These are phyloP conservation scores for Cercospora citrullina DNA, from an alignment of 2,329 filamentous ascomycete genomes.

Conservation along the genomic window DNA sequence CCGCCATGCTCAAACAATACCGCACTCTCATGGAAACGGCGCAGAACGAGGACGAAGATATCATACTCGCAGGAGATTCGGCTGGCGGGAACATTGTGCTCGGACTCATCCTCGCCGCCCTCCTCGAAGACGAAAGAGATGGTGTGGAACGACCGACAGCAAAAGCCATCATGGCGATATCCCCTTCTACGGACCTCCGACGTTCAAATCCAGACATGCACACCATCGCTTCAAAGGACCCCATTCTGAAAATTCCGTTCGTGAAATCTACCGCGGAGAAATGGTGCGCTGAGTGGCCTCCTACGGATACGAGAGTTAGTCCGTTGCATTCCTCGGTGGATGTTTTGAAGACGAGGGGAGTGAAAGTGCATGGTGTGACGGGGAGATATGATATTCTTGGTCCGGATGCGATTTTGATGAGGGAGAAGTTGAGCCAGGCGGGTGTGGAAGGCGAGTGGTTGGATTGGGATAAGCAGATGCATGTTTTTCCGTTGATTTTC, in stretches of 20 bases:
- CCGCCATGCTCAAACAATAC: conserved; percentile 51
- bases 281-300: conserved; percentile 47
- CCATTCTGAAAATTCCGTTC: conserved; percentile 47
- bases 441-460: conserved; percentile 57
- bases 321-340: conserved; percentile 50
- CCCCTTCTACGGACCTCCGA: conserved; percentile 53
- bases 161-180: conserved; percentile 47
- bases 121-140: conserved; percentile 36
- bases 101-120: conserved; percentile 42
- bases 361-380: conserved; percentile 55
- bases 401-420: conserved; percentile 54
- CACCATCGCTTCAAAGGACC: conserved; percentile 46
- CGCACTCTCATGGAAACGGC: conserved; percentile 45
- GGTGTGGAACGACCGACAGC: conserved; percentile 30
- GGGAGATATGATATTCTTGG: conserved; percentile 56
- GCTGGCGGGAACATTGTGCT: conserved; percentile 58
- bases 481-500: conserved; percentile 57
- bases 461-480: conserved; percentile 62
- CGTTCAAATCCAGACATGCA: conserved; percentile 49
- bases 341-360: conserved; percentile 41
- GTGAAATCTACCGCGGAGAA: conserved; percentile 45
- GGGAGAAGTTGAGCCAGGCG: conserved; percentile 47
- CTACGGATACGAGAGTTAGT: conserved; percentile 50
- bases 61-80: conserved; percentile 57
- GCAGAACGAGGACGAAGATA: conserved; percentile 41